Percentiles rank a stretch among this genome's conserved stretches.
phyloP scores from a whole-genome alignment of 2,329 filamentous ascomycete species.

The Calonectria ilicicola region DNA sequence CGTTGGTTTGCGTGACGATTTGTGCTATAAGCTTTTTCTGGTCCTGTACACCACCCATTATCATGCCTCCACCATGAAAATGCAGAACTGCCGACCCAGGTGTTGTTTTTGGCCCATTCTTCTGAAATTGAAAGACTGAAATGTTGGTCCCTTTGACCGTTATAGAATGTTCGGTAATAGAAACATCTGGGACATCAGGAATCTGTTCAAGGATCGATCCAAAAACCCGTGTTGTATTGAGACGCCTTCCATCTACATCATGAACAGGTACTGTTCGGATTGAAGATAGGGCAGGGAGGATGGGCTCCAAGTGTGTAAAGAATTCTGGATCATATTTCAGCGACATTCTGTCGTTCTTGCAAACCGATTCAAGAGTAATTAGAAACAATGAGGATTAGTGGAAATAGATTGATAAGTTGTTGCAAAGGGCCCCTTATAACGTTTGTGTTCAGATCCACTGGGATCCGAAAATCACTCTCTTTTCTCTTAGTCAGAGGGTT shows the following conservation, averaged over 20 bases:
- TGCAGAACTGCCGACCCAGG: not conserved
- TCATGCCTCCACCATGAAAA: conserved; percentile 1
- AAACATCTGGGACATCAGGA: not conserved
- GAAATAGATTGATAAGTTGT: not conserved
- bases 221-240: not conserved
- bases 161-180: not conserved
- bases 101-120: not conserved
- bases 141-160: not conserved
- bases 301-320: not conserved
- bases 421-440: no score
- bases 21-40: not conserved
- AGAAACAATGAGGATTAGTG: not conserved
- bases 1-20: not conserved
- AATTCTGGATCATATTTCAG: not conserved
- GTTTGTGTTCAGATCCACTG: no score
- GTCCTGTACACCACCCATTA: not conserved
- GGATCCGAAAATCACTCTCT: not conserved
- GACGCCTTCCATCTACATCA: not conserved
- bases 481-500: not conserved
- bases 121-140: not conserved
- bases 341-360: not conserved
- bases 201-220: not conserved
- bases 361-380: not conserved
- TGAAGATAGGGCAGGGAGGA: not conserved
- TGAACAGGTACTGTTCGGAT: not conserved